Evolutionary conservation across 2,329 filamentous ascomycete species (phyloP).

Genomic region (Verticillium albo-atrum): DNA sequence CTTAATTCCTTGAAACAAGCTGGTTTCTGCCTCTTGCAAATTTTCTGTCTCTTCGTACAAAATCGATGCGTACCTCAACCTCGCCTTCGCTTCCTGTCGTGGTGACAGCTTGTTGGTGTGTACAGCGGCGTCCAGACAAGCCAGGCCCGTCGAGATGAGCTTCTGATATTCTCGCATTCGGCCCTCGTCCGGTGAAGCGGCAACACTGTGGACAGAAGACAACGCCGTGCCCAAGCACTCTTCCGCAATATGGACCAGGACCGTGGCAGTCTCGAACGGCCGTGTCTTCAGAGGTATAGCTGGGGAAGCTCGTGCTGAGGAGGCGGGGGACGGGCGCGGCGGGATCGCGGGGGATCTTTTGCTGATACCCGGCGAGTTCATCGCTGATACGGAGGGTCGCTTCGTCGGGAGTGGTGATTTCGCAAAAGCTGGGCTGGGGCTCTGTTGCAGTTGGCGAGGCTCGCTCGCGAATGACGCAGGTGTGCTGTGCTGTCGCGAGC

Average conservation of each 20-base stretch:
- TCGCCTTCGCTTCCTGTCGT: slow-evolving; percentile 63
- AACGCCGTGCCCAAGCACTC: slow-evolving; percentile 70
- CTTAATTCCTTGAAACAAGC: slow-evolving; percentile 66
- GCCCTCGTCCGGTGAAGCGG: slow-evolving; percentile 42
- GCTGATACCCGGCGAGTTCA: slow-evolving; percentile 30
- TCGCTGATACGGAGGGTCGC: slow-evolving; percentile 31
- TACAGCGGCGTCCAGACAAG: slow-evolving; percentile 66
- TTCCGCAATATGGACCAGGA: slow-evolving; percentile 69
- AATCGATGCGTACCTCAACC: slow-evolving; percentile 67
- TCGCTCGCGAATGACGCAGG: slow-evolving; percentile 6
- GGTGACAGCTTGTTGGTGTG: slow-evolving; percentile 57
- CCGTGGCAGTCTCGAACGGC: slow-evolving; percentile 46
- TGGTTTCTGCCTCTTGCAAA: slow-evolving; percentile 66
- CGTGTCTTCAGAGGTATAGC: slow-evolving; percentile 33
- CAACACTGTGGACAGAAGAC: slow-evolving; percentile 42
- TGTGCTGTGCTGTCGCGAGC: background rate
- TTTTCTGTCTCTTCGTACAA: slow-evolving; percentile 75
- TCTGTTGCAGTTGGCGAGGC: slow-evolving; percentile 18
- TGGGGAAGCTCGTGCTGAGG: slow-evolving; percentile 26
- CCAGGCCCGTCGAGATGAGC: slow-evolving; percentile 66
- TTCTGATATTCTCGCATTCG: slow-evolving; percentile 65
- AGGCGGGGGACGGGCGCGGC: slow-evolving; percentile 14
- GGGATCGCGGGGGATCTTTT: slow-evolving; percentile 29
- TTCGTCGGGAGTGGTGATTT: slow-evolving; percentile 18
- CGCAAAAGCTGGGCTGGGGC: slow-evolving; percentile 31